Conservation (phyloP, 345 rosid genomes). For the Melaleuca quinquenervia region DNA sequence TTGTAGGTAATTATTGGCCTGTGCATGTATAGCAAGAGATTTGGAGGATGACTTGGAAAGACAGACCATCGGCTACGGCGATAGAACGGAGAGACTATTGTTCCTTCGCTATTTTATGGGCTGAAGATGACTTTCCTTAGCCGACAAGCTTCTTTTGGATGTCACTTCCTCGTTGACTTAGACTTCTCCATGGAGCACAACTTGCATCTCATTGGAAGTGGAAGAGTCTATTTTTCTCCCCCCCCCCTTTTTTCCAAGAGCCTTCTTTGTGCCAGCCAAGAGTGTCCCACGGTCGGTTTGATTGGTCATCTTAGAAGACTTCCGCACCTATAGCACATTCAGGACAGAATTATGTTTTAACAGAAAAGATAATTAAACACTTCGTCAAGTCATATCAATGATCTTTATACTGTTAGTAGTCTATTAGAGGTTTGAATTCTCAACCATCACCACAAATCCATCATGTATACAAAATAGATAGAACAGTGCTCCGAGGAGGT, state of each 20-base stretch:
- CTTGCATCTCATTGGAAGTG: too few relatives aligned
- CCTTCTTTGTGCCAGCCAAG: neutral
- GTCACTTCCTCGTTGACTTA: too few relatives aligned
- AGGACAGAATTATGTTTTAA: too few relatives aligned
- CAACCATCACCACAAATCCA: neutral
- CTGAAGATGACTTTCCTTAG: too few relatives aligned
- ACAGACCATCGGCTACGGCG: neutral
- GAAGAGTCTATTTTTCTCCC: neutral
- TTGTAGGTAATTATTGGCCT: too few relatives aligned
- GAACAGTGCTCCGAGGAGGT: neutral
- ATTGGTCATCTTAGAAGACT: neutral
- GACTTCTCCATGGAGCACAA: too few relatives aligned
- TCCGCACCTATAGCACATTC: neutral
- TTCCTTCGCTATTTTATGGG: too few relatives aligned
- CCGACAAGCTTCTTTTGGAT: too few relatives aligned
- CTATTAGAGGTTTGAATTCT: neutral
- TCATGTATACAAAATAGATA: neutral
- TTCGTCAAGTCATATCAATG: too few relatives aligned
- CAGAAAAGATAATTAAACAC: too few relatives aligned
- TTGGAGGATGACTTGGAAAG: neutral
- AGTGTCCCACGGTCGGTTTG: neutral
- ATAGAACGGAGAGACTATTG: too few relatives aligned
- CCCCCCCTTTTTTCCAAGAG: neutral
- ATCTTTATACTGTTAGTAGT: too few relatives aligned
- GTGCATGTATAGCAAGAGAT: neutral